Conservation (phyloP, 164 flowering plant genomes). For the Aristolochia fimbriata region DNA sequence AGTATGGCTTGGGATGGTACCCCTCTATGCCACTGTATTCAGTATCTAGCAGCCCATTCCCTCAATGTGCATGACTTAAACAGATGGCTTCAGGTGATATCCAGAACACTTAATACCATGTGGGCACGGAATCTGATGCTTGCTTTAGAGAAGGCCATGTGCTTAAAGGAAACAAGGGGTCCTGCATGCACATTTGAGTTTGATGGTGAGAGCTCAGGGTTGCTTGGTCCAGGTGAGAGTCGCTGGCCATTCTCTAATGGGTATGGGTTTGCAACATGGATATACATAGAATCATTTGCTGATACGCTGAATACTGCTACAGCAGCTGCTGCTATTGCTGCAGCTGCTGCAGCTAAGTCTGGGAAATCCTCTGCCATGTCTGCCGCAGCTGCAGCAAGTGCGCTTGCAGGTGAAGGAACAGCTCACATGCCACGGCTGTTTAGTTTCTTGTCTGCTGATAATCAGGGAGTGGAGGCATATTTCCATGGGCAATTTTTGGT, state of each 20-base stretch:
- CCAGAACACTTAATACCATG: constrained; percentile 44
- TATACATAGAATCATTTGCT: constrained; percentile 98
- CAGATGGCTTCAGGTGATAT: constrained; percentile 69
- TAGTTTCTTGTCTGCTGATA: constrained; percentile 96
- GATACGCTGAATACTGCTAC: constrained; percentile 92
- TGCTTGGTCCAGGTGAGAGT: constrained; percentile 96
- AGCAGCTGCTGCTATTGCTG: constrained; percentile 97
- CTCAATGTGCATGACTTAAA: constrained; percentile 70
- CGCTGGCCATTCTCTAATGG: constrained; percentile 98
- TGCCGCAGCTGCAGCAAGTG: constrained; percentile 99
- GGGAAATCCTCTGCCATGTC: constrained; percentile 97
- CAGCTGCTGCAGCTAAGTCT: constrained; percentile 97
- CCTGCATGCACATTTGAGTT: constrained; percentile 94
- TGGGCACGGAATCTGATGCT: constrained; percentile 69
- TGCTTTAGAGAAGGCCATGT: constrained; percentile 84
- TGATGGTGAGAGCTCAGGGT: constrained; percentile 99
- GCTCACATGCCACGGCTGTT: constrained; percentile 96
- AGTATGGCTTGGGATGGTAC: constrained; percentile 65
- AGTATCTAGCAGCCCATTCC: constrained; percentile 83
- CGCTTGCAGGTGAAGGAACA: constrained; percentile 98
- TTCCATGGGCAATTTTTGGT: constrained; percentile 99
- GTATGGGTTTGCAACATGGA: constrained; percentile 97
- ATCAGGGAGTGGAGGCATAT: constrained; percentile 96
- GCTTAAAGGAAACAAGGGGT: constrained; percentile 80
- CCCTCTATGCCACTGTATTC: constrained; percentile 77